A percentile compares a stretch with the other conserved stretches of the same genome.
These are phyloP conservation scores for Ophiostoma himal-ulmi DNA, from an alignment of 2,329 filamentous ascomycete species.

Conservation along the genomic window DNA sequence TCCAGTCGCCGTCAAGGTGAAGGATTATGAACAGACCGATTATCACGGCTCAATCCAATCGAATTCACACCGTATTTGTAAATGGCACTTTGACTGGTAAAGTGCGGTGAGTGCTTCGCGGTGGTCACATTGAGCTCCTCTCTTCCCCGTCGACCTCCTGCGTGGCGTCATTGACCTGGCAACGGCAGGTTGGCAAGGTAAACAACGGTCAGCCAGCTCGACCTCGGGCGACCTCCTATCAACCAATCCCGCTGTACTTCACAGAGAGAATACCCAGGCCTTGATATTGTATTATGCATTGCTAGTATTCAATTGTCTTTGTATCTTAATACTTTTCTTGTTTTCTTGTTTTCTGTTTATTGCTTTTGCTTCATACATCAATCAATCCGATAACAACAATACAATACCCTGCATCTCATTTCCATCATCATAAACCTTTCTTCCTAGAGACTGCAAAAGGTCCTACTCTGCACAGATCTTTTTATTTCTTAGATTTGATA, in stretches of 20 bases:
- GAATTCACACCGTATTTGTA: background rate
- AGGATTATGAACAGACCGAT: background rate
- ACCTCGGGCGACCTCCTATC: background rate
- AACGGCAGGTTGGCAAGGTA: constrained; percentile 23
- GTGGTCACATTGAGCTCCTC: constrained; percentile 1
- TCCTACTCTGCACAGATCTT: background rate
- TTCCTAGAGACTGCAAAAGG: background rate
- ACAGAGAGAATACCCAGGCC: no score
- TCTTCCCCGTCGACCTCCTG: background rate
- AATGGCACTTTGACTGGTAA: no score
- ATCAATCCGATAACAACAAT: background rate
- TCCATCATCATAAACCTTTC: background rate
- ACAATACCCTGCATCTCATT: background rate
- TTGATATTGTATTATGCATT: background rate
- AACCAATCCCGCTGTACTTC: no score
- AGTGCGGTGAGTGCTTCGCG: background rate
- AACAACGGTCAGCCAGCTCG: constrained; percentile 17
- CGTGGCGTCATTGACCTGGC: constrained; percentile 23
- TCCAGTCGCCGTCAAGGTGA: background rate
- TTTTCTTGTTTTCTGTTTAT: background rate
- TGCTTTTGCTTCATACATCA: background rate
- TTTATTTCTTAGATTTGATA: no score
- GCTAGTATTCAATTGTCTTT: background rate
- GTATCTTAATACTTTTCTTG: background rate
- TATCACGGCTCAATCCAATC: background rate